A percentile compares a stretch with the other conserved stretches of the same genome.
phyloP scores from a whole-genome alignment of 2,329 filamentous ascomycete genomes.

The Sphaceloma murrayae region DNA sequence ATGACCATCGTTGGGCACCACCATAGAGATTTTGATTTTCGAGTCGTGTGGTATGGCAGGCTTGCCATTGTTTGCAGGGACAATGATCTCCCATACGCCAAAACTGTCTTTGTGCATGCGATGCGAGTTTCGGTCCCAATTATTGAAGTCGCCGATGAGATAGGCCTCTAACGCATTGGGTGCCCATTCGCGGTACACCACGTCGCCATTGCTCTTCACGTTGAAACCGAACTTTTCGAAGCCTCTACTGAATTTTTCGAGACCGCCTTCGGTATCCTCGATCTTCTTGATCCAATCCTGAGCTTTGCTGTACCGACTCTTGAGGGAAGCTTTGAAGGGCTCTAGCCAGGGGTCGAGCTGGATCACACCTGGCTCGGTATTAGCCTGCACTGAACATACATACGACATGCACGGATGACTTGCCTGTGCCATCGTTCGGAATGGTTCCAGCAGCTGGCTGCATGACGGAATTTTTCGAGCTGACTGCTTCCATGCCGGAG shows the following conservation, averaged over 20 bases:
- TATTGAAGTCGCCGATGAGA: constrained; percentile 91
- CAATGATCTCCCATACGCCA: constrained; percentile 74
- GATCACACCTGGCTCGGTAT: constrained; percentile 57
- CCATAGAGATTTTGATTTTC: constrained; percentile 85
- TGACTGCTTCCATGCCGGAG: constrained; percentile 31
- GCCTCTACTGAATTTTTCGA: constrained; percentile 86
- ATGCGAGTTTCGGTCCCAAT: constrained; percentile 74
- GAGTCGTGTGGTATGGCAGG: constrained; percentile 83
- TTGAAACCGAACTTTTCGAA: constrained; percentile 81
- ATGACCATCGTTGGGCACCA: constrained; percentile 62
- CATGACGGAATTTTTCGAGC: constrained; percentile 38
- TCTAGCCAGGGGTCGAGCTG: constrained; percentile 81
- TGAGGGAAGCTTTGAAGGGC: constrained; percentile 71
- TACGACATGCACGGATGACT: constrained; percentile 32
- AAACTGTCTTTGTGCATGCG: constrained; percentile 79
- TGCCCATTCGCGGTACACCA: constrained; percentile 92
- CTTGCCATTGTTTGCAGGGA: constrained; percentile 64
- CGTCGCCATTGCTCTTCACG: constrained; percentile 69
- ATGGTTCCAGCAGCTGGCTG: constrained; percentile 43
- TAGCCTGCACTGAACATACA: constrained; percentile 22
- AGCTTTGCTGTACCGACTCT: constrained; percentile 65
- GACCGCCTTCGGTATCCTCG: constrained; percentile 71
- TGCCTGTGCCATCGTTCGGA: constrained; percentile 64
- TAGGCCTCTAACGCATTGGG: constrained; percentile 78
- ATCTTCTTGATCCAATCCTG: constrained; percentile 82